Evolutionary conservation across 176 grass and related monocot species (phyloP).

Genomic region (Oryza longistaminata): DNA sequence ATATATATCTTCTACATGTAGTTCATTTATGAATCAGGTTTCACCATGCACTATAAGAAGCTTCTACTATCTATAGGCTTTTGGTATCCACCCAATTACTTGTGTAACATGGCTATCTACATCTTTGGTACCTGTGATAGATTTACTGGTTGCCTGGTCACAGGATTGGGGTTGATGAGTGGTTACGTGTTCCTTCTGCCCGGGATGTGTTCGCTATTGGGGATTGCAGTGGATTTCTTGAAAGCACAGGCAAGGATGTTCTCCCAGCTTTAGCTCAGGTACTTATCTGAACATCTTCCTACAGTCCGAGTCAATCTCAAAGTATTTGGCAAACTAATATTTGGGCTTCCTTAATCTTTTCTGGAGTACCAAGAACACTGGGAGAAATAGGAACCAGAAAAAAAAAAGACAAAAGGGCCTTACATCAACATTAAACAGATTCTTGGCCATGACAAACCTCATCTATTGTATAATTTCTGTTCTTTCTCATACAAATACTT

Average conservation of each 20-base stretch:
- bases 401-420: background rate
- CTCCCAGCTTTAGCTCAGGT: slow-evolving; percentile 97
- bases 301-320: background rate
- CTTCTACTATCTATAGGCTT: background rate
- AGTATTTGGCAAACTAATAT: background rate
- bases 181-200: slow-evolving; percentile 77
- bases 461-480: background rate
- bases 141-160: slow-evolving; percentile 11
- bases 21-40: background rate
- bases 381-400: background rate
- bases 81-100: background rate
- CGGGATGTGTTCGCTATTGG: slow-evolving; percentile 86
- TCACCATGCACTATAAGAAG: background rate
- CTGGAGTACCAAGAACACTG: background rate
- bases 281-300: slow-evolving; percentile 16
- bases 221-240: slow-evolving; percentile 89
- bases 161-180: slow-evolving; percentile 93
- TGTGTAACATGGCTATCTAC: background rate
- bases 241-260: slow-evolving; percentile 75
- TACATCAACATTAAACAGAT: background rate
- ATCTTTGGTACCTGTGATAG: slow-evolving; percentile 5
- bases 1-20: background rate
- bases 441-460: background rate
- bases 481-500: background rate
- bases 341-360: background rate